Percentiles rank a stretch among this genome's conserved stretches.
phyloP scores from a whole-genome alignment of 2,329 filamentous ascomycete species.

The Aspergillus ochraceoroseus region DNA sequence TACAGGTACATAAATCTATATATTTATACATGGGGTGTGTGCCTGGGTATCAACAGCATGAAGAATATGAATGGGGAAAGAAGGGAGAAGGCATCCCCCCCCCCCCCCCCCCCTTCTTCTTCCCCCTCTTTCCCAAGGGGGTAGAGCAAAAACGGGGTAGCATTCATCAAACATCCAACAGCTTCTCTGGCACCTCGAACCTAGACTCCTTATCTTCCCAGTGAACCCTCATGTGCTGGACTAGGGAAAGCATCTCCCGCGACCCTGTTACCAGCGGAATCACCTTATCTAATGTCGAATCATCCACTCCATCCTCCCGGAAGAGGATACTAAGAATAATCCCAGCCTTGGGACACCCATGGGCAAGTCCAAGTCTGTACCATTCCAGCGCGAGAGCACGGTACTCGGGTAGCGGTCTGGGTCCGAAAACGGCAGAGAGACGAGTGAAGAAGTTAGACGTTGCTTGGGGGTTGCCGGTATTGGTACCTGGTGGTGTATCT shows the following conservation, averaged over 20 bases:
- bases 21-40: too few species aligned
- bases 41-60: too few species aligned
- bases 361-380: constrained; percentile 29
- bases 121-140: too few species aligned
- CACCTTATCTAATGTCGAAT: constrained; percentile 14
- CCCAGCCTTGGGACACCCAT: constrained; percentile 21
- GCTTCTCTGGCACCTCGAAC: constrained; percentile 16
- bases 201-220: constrained; percentile 24
- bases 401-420: constrained; percentile 23
- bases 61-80: too few species aligned
- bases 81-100: too few species aligned
- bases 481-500: background rate
- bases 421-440: constrained; percentile 15
- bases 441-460: too few species aligned
- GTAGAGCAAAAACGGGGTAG: background rate
- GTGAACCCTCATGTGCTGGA: constrained; percentile 18
- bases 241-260: constrained; percentile 8
- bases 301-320: constrained; percentile 24
- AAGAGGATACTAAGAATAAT: constrained; percentile 30
- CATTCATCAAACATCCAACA: constrained; percentile 22
- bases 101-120: too few species aligned
- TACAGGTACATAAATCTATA: too few species aligned
- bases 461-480: too few species aligned
- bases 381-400: constrained; percentile 32
- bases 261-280: constrained; percentile 16